Evolutionary conservation across 768 basidiomycete species (phyloP), one percentile per base, ranked within the genome.

Genomic region (Lactarius sanguifluus): DNA sequence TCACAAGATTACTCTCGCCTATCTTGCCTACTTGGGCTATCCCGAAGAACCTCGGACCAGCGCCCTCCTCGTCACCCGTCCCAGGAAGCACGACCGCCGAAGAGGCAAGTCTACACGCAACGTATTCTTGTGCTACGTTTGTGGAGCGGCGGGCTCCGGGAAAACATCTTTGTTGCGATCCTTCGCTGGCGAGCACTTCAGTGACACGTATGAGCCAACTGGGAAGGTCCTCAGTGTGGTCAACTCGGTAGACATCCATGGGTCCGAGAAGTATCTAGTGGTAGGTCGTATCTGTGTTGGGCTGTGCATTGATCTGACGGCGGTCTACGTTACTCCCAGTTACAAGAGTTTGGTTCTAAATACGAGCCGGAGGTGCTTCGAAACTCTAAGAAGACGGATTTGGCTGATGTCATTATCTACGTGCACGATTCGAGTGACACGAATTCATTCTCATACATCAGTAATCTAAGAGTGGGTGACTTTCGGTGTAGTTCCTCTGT

Each of bases 361-460:
- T 97, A 96, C 72, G 96, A 99, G 77, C 83, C 91, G 0, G 96
- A 98, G 76, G 89, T 86, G 12, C 79, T 98, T 64, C 85, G 95
- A 67, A 94, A 90, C 76, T 82, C 87, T 45, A 96, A 94, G 80
- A 97, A 95, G 79, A 87, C 89, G 38, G 96, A 97, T 75, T 78
- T 92, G 55, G 93, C 92, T 23, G 96, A 99, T 77, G 92, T 98
- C 50, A 91, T 98, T 67, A 85, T 96, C 69, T 98, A 96, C 75
- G 94, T 98, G 38, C 88, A 98, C 73, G 96, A 99, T 77, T 98
- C 96, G 57, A 95, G 93, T 74, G 96, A 99, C 75, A 98, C 96
- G 47, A 98, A 99, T 78, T 97, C 94, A 12, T 99, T 99, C 76
- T 96, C 94, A 57, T 97, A 98, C 78, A 94, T 99, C 76, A 96